Percentiles rank a stretch among this genome's conserved stretches.
phyloP scores from a whole-genome alignment of 2,329 filamentous ascomycete species.

The Paramyrothecium sp. region DNA sequence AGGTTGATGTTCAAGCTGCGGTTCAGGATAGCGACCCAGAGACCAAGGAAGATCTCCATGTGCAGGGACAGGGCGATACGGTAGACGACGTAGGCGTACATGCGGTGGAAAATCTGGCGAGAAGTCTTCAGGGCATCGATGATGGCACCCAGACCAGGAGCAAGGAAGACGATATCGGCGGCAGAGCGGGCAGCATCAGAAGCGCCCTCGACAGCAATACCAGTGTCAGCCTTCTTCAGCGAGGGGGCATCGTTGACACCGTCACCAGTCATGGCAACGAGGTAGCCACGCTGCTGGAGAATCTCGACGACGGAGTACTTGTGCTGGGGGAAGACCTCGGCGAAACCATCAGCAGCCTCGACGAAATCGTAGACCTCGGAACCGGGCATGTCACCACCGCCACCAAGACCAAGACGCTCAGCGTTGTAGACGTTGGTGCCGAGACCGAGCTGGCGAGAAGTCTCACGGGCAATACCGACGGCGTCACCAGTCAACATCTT shows the following conservation, averaged over 20 bases:
- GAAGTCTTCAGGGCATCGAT: conserved; percentile 92
- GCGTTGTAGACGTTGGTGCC: conserved; percentile 94
- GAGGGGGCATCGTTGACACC: conserved; percentile 94
- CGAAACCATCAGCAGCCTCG: conserved; percentile 91
- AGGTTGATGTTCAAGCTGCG: conserved; percentile 80
- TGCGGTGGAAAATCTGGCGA: conserved; percentile 93
- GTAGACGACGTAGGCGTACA: conserved; percentile 96
- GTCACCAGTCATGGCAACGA: conserved; percentile 95
- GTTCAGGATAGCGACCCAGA: conserved; percentile 90
- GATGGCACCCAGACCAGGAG: conserved; percentile 86
- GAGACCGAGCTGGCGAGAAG: conserved; percentile 85
- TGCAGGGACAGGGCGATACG: conserved; percentile 91
- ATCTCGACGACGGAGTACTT: conserved; percentile 95
- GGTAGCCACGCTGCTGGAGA: conserved; percentile 87
- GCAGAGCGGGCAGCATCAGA: conserved; percentile 89
- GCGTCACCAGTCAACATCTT: conserved; percentile 97
- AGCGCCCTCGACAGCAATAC: conserved; percentile 90
- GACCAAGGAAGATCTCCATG: conserved; percentile 85
- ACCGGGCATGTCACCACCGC: conserved; percentile 88
- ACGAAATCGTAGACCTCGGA: conserved; percentile 95
- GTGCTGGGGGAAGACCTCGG: conserved; percentile 92
- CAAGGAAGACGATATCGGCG: conserved; percentile 91
- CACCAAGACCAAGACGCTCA: conserved; percentile 86
- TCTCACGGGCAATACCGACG: conserved; percentile 89
- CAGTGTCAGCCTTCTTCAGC: conserved; percentile 92